These are phyloP conservation scores for Blumeriella jaapii DNA, from an alignment of 2,329 filamentous ascomycete genomes.

Conservation along the genomic window DNA sequence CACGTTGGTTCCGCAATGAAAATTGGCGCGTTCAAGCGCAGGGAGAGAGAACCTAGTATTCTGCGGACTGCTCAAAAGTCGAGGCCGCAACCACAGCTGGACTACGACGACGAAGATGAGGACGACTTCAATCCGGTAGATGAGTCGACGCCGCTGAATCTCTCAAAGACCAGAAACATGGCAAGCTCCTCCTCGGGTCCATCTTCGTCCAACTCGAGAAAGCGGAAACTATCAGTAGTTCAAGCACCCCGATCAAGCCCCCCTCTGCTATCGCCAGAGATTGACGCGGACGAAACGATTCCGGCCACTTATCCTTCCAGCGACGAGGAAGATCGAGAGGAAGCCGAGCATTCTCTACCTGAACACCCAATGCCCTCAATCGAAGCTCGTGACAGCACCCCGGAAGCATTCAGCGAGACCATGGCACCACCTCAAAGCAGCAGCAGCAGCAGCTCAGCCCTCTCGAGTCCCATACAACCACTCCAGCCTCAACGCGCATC, in stretches of 20 bases:
- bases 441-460: constrained; percentile 24
- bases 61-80: constrained; percentile 32
- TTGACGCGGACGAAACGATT: constrained; percentile 16
- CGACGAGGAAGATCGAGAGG: constrained; percentile 13
- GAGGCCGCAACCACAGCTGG: constrained; percentile 28
- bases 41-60: constrained; percentile 50
- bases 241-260: constrained; percentile 23
- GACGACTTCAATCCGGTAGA: constrained; percentile 51
- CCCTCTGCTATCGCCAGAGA: constrained; percentile 7
- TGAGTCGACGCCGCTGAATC: constrained; percentile 54
- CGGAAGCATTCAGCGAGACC: constrained; percentile 25
- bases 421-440: constrained; percentile 27
- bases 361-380: constrained; percentile 14
- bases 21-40: constrained; percentile 45
- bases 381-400: constrained; percentile 17
- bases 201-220: constrained; percentile 32
- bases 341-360: constrained; percentile 7
- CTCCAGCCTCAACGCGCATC: constrained; percentile 10
- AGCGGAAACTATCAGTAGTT: constrained; percentile 37
- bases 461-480: constrained; percentile 16
- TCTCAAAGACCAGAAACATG: constrained; percentile 31
- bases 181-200: constrained; percentile 8
- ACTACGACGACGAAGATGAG: constrained; percentile 27
- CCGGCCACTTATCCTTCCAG: constrained; percentile 18
- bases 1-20: constrained; percentile 33